Conservation (phyloP, 352 stramenopile species). For the Pythium utonaiense region DNA sequence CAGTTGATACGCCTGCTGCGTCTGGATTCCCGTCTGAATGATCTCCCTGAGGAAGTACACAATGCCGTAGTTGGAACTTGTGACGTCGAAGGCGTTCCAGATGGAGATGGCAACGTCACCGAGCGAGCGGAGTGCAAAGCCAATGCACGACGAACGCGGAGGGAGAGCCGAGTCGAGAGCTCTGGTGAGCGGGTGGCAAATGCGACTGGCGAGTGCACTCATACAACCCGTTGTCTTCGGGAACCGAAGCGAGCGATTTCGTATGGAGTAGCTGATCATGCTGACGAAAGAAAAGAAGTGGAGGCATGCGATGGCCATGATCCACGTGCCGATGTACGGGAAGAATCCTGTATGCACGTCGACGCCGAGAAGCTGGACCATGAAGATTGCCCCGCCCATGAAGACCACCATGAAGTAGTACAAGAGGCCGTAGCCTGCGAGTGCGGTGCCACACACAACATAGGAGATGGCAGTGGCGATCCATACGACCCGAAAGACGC, state of each 20-base stretch:
- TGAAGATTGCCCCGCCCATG: slow-evolving; percentile 1
- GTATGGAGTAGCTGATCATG: neutral
- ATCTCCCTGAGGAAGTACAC: slow-evolving; percentile 24
- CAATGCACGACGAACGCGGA: neutral
- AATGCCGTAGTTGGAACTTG: slow-evolving; percentile 18
- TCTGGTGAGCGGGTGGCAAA: neutral
- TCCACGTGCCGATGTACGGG: neutral
- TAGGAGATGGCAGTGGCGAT: slow-evolving; percentile 6
- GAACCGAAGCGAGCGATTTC: neutral
- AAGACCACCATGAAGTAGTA: slow-evolving; percentile 15
- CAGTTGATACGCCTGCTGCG: slow-evolving; percentile 27
- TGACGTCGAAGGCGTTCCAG: slow-evolving; percentile 15
- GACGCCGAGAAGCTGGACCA: slow-evolving; percentile 7
- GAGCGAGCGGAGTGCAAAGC: neutral
- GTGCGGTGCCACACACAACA: neutral
- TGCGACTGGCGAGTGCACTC: neutral
- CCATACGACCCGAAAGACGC: neutral
- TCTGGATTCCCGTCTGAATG: slow-evolving; percentile 25
- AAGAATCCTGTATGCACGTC: neutral
- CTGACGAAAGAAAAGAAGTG: neutral
- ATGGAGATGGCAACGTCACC: neutral
- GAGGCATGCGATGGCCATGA: neutral
- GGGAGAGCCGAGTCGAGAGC: neutral
- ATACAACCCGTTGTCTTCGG: neutral
- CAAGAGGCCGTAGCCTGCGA: neutral